Evolutionary conservation across 2,329 filamentous ascomycete genomes (phyloP).

Genomic region (Verticillium klebahnii): DNA sequence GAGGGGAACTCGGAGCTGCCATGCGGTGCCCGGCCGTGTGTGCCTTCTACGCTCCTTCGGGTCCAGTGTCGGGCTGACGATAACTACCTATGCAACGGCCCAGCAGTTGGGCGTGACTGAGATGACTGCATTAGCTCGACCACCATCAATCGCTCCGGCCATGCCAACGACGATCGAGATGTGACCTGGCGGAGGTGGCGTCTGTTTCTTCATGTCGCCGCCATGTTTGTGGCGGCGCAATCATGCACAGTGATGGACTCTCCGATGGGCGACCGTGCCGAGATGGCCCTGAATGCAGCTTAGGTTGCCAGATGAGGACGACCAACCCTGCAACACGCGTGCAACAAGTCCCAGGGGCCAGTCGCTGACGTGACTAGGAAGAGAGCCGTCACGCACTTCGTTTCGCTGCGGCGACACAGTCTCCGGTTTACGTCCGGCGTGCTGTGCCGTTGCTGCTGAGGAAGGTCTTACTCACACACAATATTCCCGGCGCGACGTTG

Average conservation of each 20-base stretch:
- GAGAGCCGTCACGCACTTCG: not conserved
- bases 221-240: not conserved
- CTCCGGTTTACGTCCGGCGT: not conserved
- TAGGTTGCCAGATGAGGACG: not conserved
- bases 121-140: not conserved
- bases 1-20: not conserved
- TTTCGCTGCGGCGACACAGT: not conserved
- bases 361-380: not conserved
- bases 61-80: not conserved
- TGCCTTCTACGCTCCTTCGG: not conserved
- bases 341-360: not conserved
- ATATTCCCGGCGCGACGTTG: not conserved
- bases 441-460: not conserved
- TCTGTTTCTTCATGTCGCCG: not conserved
- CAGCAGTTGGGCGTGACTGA: not conserved
- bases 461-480: not conserved
- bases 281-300: not conserved
- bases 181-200: not conserved
- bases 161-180: not conserved
- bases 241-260: not conserved
- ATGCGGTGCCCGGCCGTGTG: not conserved
- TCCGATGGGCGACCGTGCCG: not conserved
- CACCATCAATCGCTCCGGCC: not conserved
- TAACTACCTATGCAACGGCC: not conserved
- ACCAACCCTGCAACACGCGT: not conserved